Evolutionary conservation across 2,329 filamentous ascomycete genomes (phyloP), one percentile per base, ranked within the genome.

Genomic region (Triangularia setosa): DNA sequence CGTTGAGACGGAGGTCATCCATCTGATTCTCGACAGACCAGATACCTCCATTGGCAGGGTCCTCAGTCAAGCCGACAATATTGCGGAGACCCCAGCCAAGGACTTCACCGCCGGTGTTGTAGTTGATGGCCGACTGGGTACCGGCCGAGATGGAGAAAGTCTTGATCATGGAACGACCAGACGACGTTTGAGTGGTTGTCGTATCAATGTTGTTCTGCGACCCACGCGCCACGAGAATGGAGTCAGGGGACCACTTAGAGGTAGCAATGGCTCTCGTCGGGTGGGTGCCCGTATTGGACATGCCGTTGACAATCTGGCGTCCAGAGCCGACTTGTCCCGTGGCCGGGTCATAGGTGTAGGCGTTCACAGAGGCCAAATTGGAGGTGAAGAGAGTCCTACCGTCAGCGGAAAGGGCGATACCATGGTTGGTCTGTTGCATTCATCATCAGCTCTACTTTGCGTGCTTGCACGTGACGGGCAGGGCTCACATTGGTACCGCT

Each of bases 11-110:
- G n/a, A 89, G 75, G 55, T 88, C 73, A 71, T 89, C 87, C 2
- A 83, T 85, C 30, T 82, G 85, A 72, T 90, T 90, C 73, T 90
- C 87, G 2, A 90, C 85, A 11, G 76, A 77, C 76, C 79, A 82
- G 28, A 79, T 69, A 5, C 73, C 75, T 8, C 76, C 76, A 9
- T 69, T 55, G 14, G 54, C 27, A 5, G 72, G 72, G 59, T 86
- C 76, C 70, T 85, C 84, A 14, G 77, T 83, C 62, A 90, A 76
- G 16, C 87, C 87, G 4, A 89, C 86, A 7, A 85, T 84, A 69
- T 90, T 90, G 11, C 87, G 80, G 9, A 90, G 79, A 21, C 69
- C 69, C 68, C 68, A 70, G 18, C 57, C 70, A 4, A 72, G 57
- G 12, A 70, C 55, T 25, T 68, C 65, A 11, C 69, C 68, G 40